Conservation (phyloP, 306 rosid species). For the Citrullus colocynthis region DNA sequence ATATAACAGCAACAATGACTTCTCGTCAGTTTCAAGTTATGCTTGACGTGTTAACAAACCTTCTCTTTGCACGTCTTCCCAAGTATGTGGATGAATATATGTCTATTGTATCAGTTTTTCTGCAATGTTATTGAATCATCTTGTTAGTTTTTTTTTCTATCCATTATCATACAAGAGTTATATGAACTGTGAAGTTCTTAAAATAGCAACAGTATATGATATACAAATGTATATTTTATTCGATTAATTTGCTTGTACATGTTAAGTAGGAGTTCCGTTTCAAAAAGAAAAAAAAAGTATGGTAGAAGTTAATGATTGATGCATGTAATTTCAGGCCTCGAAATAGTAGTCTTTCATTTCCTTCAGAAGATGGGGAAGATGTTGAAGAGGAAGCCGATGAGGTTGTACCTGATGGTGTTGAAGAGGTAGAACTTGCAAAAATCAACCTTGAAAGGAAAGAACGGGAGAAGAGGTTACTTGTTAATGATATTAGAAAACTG, state of each 20-base stretch:
- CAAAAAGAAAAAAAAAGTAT: background rate
- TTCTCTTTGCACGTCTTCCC: slow-evolving; percentile 84
- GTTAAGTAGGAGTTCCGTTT: slow-evolving; percentile 9
- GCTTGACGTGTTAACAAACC: slow-evolving; percentile 87
- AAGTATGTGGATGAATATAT: slow-evolving; percentile 43
- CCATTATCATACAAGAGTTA: background rate
- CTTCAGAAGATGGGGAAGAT: slow-evolving; percentile 89
- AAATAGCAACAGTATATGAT: background rate
- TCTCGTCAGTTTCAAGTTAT: slow-evolving; percentile 98
- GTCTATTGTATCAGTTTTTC: background rate
- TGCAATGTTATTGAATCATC: background rate
- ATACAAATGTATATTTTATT: background rate
- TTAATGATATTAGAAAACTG: slow-evolving; percentile 69
- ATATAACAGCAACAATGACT: slow-evolving; percentile 94
- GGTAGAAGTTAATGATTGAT: slow-evolving; percentile 18
- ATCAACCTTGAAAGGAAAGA: slow-evolving; percentile 74
- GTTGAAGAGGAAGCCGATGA: slow-evolving; percentile 95
- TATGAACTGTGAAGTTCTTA: background rate
- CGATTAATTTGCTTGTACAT: slow-evolving; percentile 6
- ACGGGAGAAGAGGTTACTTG: slow-evolving; percentile 70
- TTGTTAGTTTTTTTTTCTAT: background rate
- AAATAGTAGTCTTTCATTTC: slow-evolving; percentile 74
- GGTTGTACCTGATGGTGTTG: slow-evolving; percentile 98
- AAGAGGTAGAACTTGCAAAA: slow-evolving; percentile 94
- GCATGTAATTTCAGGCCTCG: slow-evolving; percentile 59